Conservation (phyloP, 495 filamentous ascomycete species). For the Bathelium albidoporum region DNA sequence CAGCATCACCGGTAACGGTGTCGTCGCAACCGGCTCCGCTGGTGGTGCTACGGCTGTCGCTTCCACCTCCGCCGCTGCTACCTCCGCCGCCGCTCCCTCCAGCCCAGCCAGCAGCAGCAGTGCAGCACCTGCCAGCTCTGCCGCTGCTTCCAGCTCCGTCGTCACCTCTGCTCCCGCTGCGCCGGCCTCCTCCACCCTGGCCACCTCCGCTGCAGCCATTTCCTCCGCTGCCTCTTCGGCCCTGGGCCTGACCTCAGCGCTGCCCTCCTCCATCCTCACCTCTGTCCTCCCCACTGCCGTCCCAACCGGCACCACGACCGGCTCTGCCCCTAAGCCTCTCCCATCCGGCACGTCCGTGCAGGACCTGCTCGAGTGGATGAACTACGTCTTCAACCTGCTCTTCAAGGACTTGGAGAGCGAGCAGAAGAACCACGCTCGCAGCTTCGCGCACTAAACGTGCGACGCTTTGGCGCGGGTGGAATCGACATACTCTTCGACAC, state of each 20-base stretch:
- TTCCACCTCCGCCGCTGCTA: no score
- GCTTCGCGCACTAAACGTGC: neutral
- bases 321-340: slow-evolving; percentile 1
- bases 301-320: neutral
- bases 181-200: neutral
- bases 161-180: neutral
- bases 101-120: neutral
- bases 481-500: neutral
- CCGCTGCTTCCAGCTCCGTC: neutral
- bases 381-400: slow-evolving; percentile 2
- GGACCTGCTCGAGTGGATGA: slow-evolving; percentile 8
- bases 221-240: slow-evolving; percentile 2
- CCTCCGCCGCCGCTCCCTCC: neutral
- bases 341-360: slow-evolving; percentile 2
- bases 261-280: neutral
- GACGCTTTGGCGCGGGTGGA: neutral
- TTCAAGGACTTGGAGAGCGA: neutral
- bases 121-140: neutral
- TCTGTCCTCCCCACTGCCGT: slow-evolving; percentile 5
- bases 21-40: neutral
- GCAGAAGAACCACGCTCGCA: neutral
- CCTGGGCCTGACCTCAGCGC: slow-evolving; percentile 1
- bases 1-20: neutral
- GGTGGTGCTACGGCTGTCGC: neutral
- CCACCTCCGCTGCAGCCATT: neutral